Base-by-base conservation (phyloP, 805 yeast species). In the Candida golubevii region DNA sequence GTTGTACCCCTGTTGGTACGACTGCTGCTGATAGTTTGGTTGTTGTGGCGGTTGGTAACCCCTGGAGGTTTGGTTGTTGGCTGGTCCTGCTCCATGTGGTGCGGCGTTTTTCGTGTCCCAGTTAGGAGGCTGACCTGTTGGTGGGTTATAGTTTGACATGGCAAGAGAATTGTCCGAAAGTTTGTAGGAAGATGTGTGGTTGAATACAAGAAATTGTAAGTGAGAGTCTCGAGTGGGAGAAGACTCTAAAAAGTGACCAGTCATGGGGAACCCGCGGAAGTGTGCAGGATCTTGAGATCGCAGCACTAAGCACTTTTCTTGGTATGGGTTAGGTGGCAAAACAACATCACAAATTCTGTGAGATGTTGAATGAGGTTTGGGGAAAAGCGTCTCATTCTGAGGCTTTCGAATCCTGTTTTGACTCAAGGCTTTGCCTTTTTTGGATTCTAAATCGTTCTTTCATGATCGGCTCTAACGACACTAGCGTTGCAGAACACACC, bases 111-210 rank as follows among this genome's bases (percentile, higher is more conserved):
- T 49, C 41, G 47, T 42, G 42, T 45, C 48, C 65, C 65, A 60
- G 44, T 47, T 51, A 7, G 63, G 64, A 13, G 65, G 65, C 10
- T 60, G 55, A 26, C 65, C 65, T 8, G 62, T 60, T 6, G 65
- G 65, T 13, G 65, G 62, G 14, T 49, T 38, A 50, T 57, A 56
- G 32, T 26, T 26, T 10, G 56, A 51, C 55, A 51, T 53, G 5
- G 23, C 23, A 18, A 18, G 23, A 18, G 5, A 18, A 18, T 3
- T 3, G 23, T 18, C 23, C 23, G 23, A 18, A 18, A 18, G 23
- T 18, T 18, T 18, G 23, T 5, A 18, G 23, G 23, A 18, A 29
- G n/a, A 12, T 29, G 32, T 3, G 6, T 29, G 32, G 32, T 29
- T 4, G 11, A 6, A 29, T 4, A 18, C 23, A 18, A 18, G 23